Percentiles rank a stretch among this genome's conserved stretches.
These are phyloP conservation scores for Achaetomium macrosporum DNA, from an alignment of 2,329 filamentous ascomycete genomes.

Conservation along the genomic window DNA sequence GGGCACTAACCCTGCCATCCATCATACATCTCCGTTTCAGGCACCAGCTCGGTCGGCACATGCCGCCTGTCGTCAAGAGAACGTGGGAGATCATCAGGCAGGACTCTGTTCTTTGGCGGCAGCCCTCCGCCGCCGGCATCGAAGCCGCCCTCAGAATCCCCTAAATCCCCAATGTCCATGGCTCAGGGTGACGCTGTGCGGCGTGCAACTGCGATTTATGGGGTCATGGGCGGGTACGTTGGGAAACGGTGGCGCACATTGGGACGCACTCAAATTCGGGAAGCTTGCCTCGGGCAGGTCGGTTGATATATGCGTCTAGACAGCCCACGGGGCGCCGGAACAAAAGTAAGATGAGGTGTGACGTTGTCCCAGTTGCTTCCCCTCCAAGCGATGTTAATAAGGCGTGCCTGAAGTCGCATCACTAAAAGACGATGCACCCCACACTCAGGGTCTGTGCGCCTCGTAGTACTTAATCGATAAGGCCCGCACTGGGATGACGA, in stretches of 20 bases:
- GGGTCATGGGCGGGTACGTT: slow-evolving; percentile 10
- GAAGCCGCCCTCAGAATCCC: slow-evolving; percentile 35
- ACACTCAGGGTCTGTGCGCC: slow-evolving; percentile 17
- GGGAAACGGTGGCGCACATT: slow-evolving; percentile 9
- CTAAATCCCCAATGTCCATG: slow-evolving; percentile 59
- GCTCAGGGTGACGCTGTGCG: slow-evolving; percentile 31
- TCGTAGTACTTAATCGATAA: slow-evolving; percentile 6
- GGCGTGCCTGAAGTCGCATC: slow-evolving; percentile 12
- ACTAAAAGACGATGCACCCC: slow-evolving; percentile 11
- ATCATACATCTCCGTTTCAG: slow-evolving; percentile 96
- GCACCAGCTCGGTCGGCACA: slow-evolving; percentile 59
- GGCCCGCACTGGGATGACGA: neutral
- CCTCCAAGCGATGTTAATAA: slow-evolving; percentile 6
- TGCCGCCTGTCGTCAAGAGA: slow-evolving; percentile 82
- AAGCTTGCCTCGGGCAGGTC: neutral
- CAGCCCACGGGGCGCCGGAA: neutral
- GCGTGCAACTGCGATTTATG: slow-evolving; percentile 19
- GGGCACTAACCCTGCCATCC: slow-evolving; percentile 77
- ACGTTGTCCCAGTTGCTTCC: neutral
- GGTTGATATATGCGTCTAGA: no score
- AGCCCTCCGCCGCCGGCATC: slow-evolving; percentile 13
- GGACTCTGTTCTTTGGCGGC: slow-evolving; percentile 39
- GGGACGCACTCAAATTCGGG: neutral
- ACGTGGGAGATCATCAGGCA: slow-evolving; percentile 82
- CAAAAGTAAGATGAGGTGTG: neutral